phyloP scores from a whole-genome alignment of 2,329 filamentous ascomycete genomes.

The Colletotrichum chlorophyti region DNA sequence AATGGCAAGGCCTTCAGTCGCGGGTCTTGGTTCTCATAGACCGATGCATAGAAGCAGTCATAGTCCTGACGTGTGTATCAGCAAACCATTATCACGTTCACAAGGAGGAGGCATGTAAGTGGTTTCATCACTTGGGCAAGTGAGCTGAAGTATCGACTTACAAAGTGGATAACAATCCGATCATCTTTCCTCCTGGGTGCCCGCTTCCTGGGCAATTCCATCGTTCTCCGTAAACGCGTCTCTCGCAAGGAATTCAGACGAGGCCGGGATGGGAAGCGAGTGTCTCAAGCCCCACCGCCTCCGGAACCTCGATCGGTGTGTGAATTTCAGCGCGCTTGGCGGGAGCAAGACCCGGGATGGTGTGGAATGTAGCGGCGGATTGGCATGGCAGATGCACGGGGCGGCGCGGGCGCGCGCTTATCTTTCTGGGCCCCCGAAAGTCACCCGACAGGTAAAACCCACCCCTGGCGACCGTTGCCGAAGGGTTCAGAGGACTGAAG shows the following conservation, averaged over 20 bases:
- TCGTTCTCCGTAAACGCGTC: slow-evolving; percentile 29
- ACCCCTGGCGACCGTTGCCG: too few species aligned
- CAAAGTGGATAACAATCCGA: slow-evolving; percentile 83
- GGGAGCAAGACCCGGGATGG: too few species aligned
- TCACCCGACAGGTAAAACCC: too few species aligned
- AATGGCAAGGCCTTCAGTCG: slow-evolving; percentile 75
- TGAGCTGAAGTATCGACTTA: slow-evolving; percentile 47
- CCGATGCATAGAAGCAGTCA: slow-evolving; percentile 94
- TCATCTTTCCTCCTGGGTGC: slow-evolving; percentile 60
- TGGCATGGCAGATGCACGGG: too few species aligned
- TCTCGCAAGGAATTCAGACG: not conserved
- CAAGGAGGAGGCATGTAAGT: slow-evolving; percentile 15
- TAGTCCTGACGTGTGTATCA: slow-evolving; percentile 62
- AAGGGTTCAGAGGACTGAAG: too few species aligned
- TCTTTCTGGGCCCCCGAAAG: too few species aligned
- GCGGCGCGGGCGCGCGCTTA: too few species aligned
- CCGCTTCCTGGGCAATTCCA: slow-evolving; percentile 39
- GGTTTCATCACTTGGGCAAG: slow-evolving; percentile 18
- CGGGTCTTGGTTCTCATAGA: slow-evolving; percentile 83
- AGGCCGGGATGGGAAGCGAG: too few species aligned
- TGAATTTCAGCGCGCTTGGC: too few species aligned
- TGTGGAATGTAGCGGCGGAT: too few species aligned
- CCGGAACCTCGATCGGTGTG: too few species aligned
- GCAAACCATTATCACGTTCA: not conserved
- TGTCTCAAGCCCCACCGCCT: too few species aligned